Conservation (phyloP, 257 asterid genomes). For the Schizonepeta tenuifolia region DNA sequence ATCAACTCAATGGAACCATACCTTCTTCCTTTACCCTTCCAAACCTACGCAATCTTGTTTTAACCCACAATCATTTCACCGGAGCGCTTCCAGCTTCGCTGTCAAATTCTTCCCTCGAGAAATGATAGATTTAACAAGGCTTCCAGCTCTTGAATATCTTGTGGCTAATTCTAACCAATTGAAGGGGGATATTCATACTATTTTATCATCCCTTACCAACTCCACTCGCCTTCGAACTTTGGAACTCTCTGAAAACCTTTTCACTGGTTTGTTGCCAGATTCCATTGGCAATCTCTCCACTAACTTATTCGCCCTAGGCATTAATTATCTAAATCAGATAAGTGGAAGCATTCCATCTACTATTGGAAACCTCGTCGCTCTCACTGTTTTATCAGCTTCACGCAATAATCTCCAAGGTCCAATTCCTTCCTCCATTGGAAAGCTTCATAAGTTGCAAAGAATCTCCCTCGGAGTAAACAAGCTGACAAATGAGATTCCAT, state of each 20-base stretch:
- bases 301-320: not conserved
- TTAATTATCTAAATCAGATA: no score
- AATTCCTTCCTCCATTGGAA: not conserved
- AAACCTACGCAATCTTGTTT: slow-evolving; percentile 1
- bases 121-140: not conserved
- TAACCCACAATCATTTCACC: slow-evolving; percentile 24
- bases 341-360: not conserved
- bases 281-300: no score
- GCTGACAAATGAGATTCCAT: slow-evolving; percentile 19
- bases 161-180: not conserved
- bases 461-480: not conserved
- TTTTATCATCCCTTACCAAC: slow-evolving; percentile 39
- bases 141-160: not conserved
- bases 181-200: slow-evolving; percentile 32
- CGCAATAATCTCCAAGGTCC: not conserved
- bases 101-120: slow-evolving; percentile 33
- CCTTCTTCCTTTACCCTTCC: not conserved
- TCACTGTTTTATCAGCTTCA: accelerated
- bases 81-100: slow-evolving; percentile 37
- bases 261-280: no score
- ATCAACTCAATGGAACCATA: not conserved
- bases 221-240: slow-evolving; percentile 34
- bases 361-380: not conserved
- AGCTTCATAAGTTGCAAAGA: not conserved
- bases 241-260: not conserved